Evolutionary conservation across 495 filamentous ascomycete species (phyloP).

Genomic region (Aspergillus sparsus): DNA sequence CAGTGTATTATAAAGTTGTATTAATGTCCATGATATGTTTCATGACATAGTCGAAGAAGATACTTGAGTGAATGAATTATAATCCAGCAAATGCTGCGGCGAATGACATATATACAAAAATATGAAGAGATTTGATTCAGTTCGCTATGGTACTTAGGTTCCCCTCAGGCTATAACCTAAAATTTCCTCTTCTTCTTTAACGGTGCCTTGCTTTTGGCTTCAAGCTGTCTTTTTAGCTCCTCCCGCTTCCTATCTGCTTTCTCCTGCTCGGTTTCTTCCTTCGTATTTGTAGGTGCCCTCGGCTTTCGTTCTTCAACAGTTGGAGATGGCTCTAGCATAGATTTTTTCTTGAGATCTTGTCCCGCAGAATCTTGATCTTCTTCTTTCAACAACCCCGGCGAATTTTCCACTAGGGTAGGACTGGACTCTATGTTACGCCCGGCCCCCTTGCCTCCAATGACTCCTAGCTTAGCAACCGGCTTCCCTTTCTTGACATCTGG

Average conservation of each 20-base stretch:
- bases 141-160: neutral
- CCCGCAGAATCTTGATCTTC: neutral
- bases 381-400: neutral
- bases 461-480: slow-evolving; percentile 34
- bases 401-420: neutral
- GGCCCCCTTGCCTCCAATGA: slow-evolving; percentile 38
- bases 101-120: too few species aligned
- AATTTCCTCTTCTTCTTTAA: slow-evolving; percentile 71
- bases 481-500: slow-evolving; percentile 26
- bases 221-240: slow-evolving; percentile 65
- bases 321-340: slow-evolving; percentile 12
- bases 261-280: slow-evolving; percentile 48
- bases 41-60: too few species aligned
- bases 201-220: slow-evolving; percentile 61
- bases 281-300: slow-evolving; percentile 23
- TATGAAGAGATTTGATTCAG: too few species aligned
- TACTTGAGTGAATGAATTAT: too few species aligned
- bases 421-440: slow-evolving; percentile 17
- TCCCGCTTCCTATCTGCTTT: slow-evolving; percentile 63
- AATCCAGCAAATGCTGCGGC: too few species aligned
- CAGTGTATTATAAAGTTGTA: too few species aligned
- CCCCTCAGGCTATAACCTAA: slow-evolving; percentile 25
- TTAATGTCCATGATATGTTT: slow-evolving; percentile 4
- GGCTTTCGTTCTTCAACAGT: slow-evolving; percentile 23
- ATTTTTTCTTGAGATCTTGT: neutral